Evolutionary conservation across 1,284 basidiomycete genomes (phyloP), one percentile per base, ranked within the genome.

Genomic region (Leccinum pachyderme): DNA sequence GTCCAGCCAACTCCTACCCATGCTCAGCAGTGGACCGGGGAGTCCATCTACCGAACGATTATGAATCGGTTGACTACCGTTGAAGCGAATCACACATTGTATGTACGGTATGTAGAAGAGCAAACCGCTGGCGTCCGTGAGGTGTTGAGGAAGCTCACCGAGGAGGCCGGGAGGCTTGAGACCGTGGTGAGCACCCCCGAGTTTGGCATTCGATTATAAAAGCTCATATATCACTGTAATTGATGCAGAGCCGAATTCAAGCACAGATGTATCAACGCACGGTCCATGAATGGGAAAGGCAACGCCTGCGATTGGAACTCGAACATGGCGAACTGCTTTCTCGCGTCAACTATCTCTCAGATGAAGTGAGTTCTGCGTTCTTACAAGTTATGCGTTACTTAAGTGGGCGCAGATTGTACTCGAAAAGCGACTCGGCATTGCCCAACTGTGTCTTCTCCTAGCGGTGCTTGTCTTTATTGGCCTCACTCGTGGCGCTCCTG

Each of bases 1-100:
- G 45, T 47, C 32, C 58, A 55, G 29, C 64, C 57, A 18, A 47
- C 51, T 13, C 43, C 53, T 1, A 22, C 49, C 0, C 66, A 65
- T 8, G 13, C 43, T 4, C 51, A 50, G 2, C 58, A 61, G n/a
- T 54, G 63, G 53, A 46, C 64, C 3, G 91, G 92, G n/a, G 95
- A 99, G 72, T 96, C 93, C 0, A 96, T 99, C 64, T 99, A 97
- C 67, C 88, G 94, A 9, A 93, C 90, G 9, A 99, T 99, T 64
- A 95, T 95, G 83, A 96, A 98, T 61, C 87, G 95, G 2, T 81
- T 99, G 12, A 83, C 83, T 6, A 84, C 85, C 6, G 81, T 99
- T 5, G 96, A 99, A 69, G 81, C 82, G 7, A 97, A 97, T 66
- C 89, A 93, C 41, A 94, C 92, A 0, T 77, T 98, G 1, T 90